Conservation (phyloP, 441 rosid species). For the Jatropha multifida region DNA sequence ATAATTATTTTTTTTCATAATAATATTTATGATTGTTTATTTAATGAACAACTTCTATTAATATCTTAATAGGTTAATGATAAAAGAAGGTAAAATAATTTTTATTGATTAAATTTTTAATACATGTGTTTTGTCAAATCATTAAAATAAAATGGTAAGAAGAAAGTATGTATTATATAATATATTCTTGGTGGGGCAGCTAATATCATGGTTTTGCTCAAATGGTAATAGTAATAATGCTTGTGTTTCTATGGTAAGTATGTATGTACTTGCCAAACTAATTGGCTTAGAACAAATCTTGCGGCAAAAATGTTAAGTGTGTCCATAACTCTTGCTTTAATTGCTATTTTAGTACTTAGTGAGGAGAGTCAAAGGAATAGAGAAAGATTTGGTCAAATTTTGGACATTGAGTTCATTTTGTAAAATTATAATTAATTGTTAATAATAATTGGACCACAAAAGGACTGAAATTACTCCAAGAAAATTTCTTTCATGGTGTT, state of each 20-base stretch:
- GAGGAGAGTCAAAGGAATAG: conserved; percentile 8
- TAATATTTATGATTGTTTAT: no score
- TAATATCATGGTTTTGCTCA: no score
- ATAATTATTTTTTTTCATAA: no score
- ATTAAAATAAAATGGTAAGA: no score
- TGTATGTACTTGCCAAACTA: conserved; percentile 12
- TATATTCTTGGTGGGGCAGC: no score
- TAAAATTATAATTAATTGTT: not conserved
- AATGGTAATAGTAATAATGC: not conserved
- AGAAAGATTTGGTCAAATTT: not conserved
- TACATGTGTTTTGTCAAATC: no score
- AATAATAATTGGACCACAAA: not conserved
- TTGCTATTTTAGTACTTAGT: not conserved
- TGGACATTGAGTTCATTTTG: not conserved
- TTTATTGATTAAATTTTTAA: no score
- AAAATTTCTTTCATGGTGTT: not conserved
- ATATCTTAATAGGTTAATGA: no score
- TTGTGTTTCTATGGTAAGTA: conserved; percentile 9
- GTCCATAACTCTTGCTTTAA: not conserved
- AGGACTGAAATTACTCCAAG: conserved; percentile 7
- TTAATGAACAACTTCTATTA: no score
- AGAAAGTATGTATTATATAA: no score
- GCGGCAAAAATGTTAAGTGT: not conserved
- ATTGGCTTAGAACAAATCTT: conserved; percentile 3
- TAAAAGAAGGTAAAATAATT: no score